These are phyloP conservation scores for Wickerhamiella musiphila DNA, from an alignment of 805 yeast genomes.

Conservation along the genomic window DNA sequence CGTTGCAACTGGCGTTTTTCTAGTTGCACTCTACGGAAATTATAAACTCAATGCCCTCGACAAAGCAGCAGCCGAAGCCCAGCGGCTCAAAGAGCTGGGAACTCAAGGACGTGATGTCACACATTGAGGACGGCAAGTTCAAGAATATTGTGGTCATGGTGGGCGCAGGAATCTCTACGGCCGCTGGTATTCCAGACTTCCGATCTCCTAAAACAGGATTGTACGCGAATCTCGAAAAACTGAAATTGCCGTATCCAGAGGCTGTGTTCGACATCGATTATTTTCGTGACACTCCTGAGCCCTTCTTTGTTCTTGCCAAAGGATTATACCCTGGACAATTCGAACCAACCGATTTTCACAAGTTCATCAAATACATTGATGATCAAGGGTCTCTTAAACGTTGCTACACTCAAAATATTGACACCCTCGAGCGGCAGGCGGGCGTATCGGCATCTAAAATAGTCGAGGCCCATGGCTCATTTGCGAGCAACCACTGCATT, in stretches of 20 bases:
- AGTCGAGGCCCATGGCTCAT: constrained; percentile 92
- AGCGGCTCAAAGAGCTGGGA: constrained; percentile 5
- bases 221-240: constrained; percentile 52
- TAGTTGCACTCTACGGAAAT: constrained; percentile 13
- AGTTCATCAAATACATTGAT: constrained; percentile 48
- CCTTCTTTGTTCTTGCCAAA: constrained; percentile 68
- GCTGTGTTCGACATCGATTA: constrained; percentile 87
- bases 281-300: constrained; percentile 56
- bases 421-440: constrained; percentile 74
- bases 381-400: constrained; percentile 45
- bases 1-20: constrained; percentile 11
- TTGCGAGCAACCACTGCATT: constrained; percentile 70
- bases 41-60: constrained; percentile 11
- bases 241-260: constrained; percentile 79
- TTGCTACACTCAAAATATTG: constrained; percentile 85
- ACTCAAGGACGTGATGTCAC: constrained; percentile 2
- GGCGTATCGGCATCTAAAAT: constrained; percentile 49
- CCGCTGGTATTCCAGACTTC: constrained; percentile 92
- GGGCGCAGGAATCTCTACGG: constrained; percentile 91
- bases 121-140: constrained; percentile 9
- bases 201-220: constrained; percentile 71
- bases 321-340: constrained; percentile 83
- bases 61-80: constrained; percentile 8
- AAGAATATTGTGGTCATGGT: constrained; percentile 24
- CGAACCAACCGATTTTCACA: constrained; percentile 68